These are phyloP conservation scores for Saccharomycopsis oosterbeekiorum DNA, from an alignment of 805 yeast genomes.

Conservation along the genomic window DNA sequence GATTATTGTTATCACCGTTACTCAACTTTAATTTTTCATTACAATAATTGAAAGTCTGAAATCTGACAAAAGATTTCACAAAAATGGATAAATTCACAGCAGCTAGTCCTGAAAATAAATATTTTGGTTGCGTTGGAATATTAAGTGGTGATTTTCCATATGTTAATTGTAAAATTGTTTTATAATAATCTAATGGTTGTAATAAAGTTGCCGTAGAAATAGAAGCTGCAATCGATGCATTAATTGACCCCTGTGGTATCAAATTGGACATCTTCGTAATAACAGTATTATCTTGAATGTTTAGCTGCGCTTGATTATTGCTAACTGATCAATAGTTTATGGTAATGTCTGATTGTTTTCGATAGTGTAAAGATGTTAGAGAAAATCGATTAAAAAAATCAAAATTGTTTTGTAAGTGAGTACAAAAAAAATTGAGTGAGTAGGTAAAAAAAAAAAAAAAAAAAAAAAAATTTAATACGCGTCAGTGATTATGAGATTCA, in stretches of 20 bases:
- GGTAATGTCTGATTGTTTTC: neutral
- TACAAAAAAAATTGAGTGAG: too few species aligned
- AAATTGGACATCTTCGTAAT: neutral
- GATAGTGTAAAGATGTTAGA: neutral
- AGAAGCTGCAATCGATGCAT: conserved; percentile 14
- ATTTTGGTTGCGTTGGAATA: conserved; percentile 24
- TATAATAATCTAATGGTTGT: conserved; percentile 18
- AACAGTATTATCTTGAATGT: neutral
- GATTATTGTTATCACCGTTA: conserved; percentile 48
- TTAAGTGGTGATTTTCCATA: conserved; percentile 5
- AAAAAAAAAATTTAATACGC: too few species aligned
- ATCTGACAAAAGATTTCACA: conserved; percentile 62
- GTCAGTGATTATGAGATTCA: too few species aligned
- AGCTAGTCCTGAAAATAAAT: conserved; percentile 50
- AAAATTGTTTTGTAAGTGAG: too few species aligned
- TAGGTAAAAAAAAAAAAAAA: too few species aligned
- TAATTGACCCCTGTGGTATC: conserved; percentile 1
- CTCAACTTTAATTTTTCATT: conserved; percentile 48
- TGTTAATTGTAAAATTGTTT: conserved; percentile 12
- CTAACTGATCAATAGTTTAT: neutral
- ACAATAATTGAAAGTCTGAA: conserved; percentile 65
- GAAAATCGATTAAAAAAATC: too few species aligned
- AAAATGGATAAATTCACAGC: conserved; percentile 70
- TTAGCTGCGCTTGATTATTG: neutral
- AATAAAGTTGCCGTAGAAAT: conserved; percentile 13